Evolutionary conservation across 2,329 filamentous ascomycete genomes (phyloP), one percentile per base, ranked within the genome.

Genomic region (Boeremia lycopersici): DNA sequence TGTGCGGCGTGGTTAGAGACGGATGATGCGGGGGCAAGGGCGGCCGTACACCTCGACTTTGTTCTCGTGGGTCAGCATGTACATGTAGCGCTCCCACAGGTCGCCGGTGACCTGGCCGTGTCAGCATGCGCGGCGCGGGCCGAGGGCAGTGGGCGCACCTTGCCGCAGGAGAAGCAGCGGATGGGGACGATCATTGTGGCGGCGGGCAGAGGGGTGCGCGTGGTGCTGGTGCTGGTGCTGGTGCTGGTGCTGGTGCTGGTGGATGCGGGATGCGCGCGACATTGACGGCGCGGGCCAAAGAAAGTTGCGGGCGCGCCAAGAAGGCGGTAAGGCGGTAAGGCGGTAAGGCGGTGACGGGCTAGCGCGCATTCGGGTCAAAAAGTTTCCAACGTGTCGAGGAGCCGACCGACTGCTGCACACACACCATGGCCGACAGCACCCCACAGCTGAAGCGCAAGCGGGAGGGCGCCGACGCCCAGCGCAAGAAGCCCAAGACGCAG

Each of bases 161-260:
- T 99, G 77, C 95, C 95, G 78, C 95, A 99, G 54, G 95, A 98
- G 79, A 99, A 99, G 81, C 95, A 99, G 67, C 95, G 91, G 64
- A 99, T 91, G 2, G 95, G 95, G 67, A 99, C 98, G 78, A 99
- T 99, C 95, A 99, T 99, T 53, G 79, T 89, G 80, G 64, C 43
- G 56, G 26, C 39, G 6, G 9, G 12, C 5, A 42, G 17, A 17
- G 11, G 26, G 46, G n/a, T 23, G n/a, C n/a, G n/a, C n/a, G n/a
- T n/a, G n/a, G n/a, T n/a, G n/a, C n/a, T n/a, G n/a, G n/a, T n/a
- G n/a, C n/a, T n/a, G n/a, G n/a, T n/a, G n/a, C n/a, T n/a, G n/a
- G n/a, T n/a, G n/a, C n/a, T n/a, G n/a, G n/a, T n/a, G n/a, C n/a
- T n/a, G n/a, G n/a, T n/a, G n/a, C 39, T 46, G 17, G 43, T 55